phyloP scores from a whole-genome alignment of 257 asterid species.

The Craterostigma plantagineum region DNA sequence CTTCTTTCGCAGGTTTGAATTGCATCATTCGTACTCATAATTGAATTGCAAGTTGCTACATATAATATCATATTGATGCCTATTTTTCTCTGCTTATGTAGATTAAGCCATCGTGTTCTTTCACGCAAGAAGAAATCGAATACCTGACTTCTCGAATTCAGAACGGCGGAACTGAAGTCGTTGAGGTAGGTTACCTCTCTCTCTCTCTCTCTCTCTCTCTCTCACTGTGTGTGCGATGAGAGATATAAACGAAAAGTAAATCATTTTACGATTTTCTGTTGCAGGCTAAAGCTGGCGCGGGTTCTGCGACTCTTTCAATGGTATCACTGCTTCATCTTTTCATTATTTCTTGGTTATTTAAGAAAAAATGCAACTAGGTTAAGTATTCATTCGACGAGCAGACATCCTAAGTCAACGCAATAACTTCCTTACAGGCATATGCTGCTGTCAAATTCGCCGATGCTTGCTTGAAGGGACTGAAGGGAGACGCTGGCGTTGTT shows the following conservation, averaged over 20 bases:
- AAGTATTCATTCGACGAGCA: too few relatives aligned
- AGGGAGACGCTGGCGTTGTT: constrained; percentile 71
- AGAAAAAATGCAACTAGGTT: too few relatives aligned
- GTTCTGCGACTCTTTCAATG: constrained; percentile 98
- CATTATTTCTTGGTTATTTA: background rate
- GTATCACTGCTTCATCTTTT: constrained; percentile 19
- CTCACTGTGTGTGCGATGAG: too few relatives aligned
- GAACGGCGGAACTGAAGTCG: constrained; percentile 98
- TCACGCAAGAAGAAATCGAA: constrained; percentile 53
- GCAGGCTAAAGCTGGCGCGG: constrained; percentile 98
- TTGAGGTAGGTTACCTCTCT: constrained; percentile 33
- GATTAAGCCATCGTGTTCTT: constrained; percentile 78
- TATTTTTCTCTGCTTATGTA: constrained; percentile 11
- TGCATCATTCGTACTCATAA: background rate
- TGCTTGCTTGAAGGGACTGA: constrained; percentile 79
- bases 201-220: too few relatives aligned
- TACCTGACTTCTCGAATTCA: constrained; percentile 82
- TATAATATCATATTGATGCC: too few relatives aligned
- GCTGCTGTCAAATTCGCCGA: constrained; percentile 92
- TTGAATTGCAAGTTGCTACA: background rate
- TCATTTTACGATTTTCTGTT: constrained; percentile 1
- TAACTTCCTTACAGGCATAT: constrained; percentile 47
- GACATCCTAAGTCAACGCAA: too few relatives aligned
- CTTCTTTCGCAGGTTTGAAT: constrained; percentile 35
- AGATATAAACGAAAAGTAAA: too few relatives aligned